phyloP scores from a whole-genome alignment of 1,284 basidiomycete genomes.

The Fomitopsis palustris region DNA sequence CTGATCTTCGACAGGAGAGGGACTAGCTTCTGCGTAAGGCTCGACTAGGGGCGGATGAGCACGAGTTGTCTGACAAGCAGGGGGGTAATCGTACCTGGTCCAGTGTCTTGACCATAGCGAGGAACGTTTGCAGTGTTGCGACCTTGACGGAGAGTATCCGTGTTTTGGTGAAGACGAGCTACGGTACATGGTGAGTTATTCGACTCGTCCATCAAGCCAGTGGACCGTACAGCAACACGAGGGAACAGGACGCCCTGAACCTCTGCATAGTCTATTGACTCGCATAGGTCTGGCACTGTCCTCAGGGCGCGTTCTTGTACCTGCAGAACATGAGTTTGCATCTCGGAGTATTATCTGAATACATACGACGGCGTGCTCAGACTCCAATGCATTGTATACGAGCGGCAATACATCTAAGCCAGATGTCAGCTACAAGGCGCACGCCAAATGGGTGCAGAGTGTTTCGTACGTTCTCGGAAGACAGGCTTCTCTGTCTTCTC shows the following conservation, averaged over 20 bases:
- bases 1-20: constrained; percentile 93
- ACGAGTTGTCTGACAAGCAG: background rate
- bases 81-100: constrained; percentile 67
- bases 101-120: constrained; percentile 89
- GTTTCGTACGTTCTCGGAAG: constrained; percentile 81
- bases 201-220: background rate
- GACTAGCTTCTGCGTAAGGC: constrained; percentile 92
- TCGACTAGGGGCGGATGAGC: constrained; percentile 40
- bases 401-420: constrained; percentile 85
- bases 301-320: constrained; percentile 93
- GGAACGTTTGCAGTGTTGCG: constrained; percentile 85
- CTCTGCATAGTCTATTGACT: constrained; percentile 91
- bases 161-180: constrained; percentile 90
- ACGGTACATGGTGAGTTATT: constrained; percentile 4
- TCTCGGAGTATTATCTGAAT: background rate
- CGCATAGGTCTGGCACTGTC: constrained; percentile 84
- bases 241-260: constrained; percentile 85
- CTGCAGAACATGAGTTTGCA: constrained; percentile 30
- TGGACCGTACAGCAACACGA: constrained; percentile 72
- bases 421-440: background rate
- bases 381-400: constrained; percentile 93
- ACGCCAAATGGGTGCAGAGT: background rate
- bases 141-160: constrained; percentile 86
- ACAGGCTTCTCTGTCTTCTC: constrained; percentile 84
- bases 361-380: constrained; percentile 78